Evolutionary conservation across 768 basidiomycete species (phyloP).

Genomic region (Phanerodontia chrysosporium): DNA sequence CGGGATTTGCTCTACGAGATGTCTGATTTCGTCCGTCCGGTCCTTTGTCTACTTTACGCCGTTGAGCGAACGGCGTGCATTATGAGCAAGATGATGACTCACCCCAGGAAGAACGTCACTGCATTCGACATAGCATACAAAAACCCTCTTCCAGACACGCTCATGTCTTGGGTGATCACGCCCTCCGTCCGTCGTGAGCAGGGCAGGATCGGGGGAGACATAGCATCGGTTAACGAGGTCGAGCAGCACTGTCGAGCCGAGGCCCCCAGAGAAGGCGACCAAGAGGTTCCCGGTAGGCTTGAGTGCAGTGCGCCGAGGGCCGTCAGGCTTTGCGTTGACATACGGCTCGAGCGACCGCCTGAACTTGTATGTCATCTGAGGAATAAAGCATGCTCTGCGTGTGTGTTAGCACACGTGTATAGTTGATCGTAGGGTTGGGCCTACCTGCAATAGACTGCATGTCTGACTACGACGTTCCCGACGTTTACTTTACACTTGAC

Average conservation of each 20-base stretch:
- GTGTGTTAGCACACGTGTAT: background rate
- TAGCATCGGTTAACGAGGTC: constrained; percentile 61
- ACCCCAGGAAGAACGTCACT: constrained; percentile 60
- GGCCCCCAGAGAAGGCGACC: constrained; percentile 74
- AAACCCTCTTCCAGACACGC: constrained; percentile 57
- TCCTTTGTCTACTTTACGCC: constrained; percentile 43
- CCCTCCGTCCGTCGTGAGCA: constrained; percentile 43
- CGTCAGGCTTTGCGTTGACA: constrained; percentile 53
- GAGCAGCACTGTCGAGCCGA: constrained; percentile 69
- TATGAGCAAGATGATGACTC: constrained; percentile 20
- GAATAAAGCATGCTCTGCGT: constrained; percentile 65
- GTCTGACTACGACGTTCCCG: constrained; percentile 71
- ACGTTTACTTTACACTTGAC: constrained; percentile 66
- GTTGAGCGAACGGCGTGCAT: background rate
- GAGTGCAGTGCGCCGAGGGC: constrained; percentile 52
- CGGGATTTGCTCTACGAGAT: constrained; percentile 43
- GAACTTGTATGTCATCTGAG: constrained; percentile 60
- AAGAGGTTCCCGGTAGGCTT: constrained; percentile 67
- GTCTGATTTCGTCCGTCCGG: constrained; percentile 47
- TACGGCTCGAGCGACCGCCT: constrained; percentile 59
- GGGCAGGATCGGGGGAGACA: constrained; percentile 23
- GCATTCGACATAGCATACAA: constrained; percentile 68
- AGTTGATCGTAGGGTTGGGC: constrained; percentile 14
- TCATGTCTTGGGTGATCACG: constrained; percentile 62
- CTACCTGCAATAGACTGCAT: constrained; percentile 80